Evolutionary conservation across 2,329 filamentous ascomycete species (phyloP), one percentile per base, ranked within the genome.

Genomic region (Microdochium nivale): DNA sequence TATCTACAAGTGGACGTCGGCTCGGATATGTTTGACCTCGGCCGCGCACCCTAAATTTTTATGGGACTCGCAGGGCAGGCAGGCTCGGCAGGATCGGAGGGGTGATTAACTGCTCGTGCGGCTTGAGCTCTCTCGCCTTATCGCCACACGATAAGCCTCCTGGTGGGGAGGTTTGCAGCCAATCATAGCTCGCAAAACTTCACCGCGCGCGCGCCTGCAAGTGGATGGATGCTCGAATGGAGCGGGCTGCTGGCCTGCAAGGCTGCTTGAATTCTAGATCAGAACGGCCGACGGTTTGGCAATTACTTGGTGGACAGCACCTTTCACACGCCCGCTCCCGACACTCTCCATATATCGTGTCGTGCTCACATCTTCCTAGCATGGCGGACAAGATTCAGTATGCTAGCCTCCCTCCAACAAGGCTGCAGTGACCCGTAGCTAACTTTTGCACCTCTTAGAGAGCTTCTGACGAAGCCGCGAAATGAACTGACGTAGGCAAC

Each of bases 381-480:
- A 86, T 86, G 82, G 77, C 83, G 61, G 82, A 86, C 60, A 88
- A 88, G 75, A 87, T 88, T 52, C 83, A 88, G 86, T 88, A 71
- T 59, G 47, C 53, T 48, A 46, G 51, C 25, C 27, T 21, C 37
- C 19, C 30, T 30, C 7, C 53, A 30, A 10, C 4, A 19, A 23
- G 16, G 8, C 8, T n/a, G n/a, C n/a, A n/a, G n/a, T 16, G 24
- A 47, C 43, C 49, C 56, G 48, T 52, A 46, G 14, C 67, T 73
- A 63, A 72, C 59, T 19, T 48, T 49, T 25, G 24, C 43, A 27
- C 49, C 16, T 54, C 27, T 54, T 67, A 95, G 90, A 73, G 90
- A 96, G 71, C 83, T 96, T 64, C 83, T 95, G 59, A 85, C 81
- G 69, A 96, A 96, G 80, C 85, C 89, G 59, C 88, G 90, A 72